Evolutionary conservation across 345 rosid genomes (phyloP), one percentile per base, ranked within the genome.

Genomic region (Raphanus sativus): DNA sequence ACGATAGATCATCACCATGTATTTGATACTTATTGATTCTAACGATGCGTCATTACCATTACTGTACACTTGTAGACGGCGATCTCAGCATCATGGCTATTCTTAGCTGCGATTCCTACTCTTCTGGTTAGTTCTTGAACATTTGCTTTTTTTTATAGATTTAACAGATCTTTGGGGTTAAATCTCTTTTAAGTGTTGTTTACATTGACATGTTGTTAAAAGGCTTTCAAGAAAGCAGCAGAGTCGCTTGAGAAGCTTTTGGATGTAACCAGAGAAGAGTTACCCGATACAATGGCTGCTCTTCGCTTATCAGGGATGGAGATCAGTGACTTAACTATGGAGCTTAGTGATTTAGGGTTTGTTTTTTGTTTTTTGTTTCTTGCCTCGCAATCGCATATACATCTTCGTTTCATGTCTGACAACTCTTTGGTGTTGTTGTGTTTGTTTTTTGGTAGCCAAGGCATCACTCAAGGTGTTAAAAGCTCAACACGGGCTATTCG

Each of bases 271-370:
- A 88, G 95, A 86, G 97, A 90, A 71, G 98, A 90, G 84, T 88
- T 94, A 68, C 97, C 98, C 1, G 91, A 85, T 78, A 94, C 97
- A 58, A 91, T 94, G 98, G 97, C 95, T 62, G 97, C 97, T 21
- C 68, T 94, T 62, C 87, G 97, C 2, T 83, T 94, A 73, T 90
- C 98, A 0, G 97, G 98, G 65, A 94, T 94, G 97, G 98, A 94
- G 89, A 94, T 94, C 36, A 89, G 91, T 75, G 97, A 91, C 85
- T 85, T 94, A 28, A 91, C 97, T 0, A 86, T 87, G 92, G 97
- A 94, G 87, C 93, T 94, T 64, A 91, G 91, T 61, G 95, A 91
- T 84, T 75, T 94, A 45, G 97, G 98, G 98, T 89, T 29, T 38
- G 91, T 73, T 62, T 62, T 45, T 21, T 45, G 54, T 7, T 45